Evolutionary conservation across 768 basidiomycete species (phyloP), one percentile per base, ranked within the genome.

Genomic region (Hortiboletus campestris): DNA sequence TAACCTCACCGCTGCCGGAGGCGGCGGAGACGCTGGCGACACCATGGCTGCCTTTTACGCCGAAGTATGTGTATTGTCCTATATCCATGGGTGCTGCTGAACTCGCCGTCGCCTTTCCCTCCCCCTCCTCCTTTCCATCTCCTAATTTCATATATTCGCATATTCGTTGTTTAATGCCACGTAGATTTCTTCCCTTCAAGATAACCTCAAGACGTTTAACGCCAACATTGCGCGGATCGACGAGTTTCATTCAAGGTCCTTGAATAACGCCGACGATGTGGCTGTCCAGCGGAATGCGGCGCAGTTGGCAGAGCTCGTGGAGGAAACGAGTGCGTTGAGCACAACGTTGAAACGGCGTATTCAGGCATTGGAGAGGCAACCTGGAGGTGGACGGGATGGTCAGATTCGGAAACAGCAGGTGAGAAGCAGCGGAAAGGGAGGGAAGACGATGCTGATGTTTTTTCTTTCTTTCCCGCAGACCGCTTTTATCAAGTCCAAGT

Each of bases 381-480:
- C 84, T 25, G 82, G 81, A n/a, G 78, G 83, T 29, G 70, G 65
- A 29, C 84, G 85, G 52, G 86, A 88, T 58, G 85, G 81, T 20
- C 82, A 88, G 63, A 84, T 89, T 59, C 84, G 89, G 59, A 88
- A 84, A 67, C 85, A 90, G 64, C 90, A 92, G 79, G 90, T 85
- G 53, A 38, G 76, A 20, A 17, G 8, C 22, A 34, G 4, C 4
- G 25, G 17, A 34, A 11, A 6, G 17, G 8, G 5, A 16, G 12
- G 2, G 4, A 4, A 19, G 51, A 60, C 2, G 53, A 69, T 40
- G 3, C 49, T 72, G 29, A 69, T 62, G n/a, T 50, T 49, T 14
- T 58, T 9, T 25, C 32, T 20, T n/a, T 22, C 13, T 46, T 25
- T 25, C 25, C 25, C 36, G 4, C 32, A 88, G 85, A 82, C 80